phyloP scores from a whole-genome alignment of 1,284 basidiomycete species.

The Cystobasidiaceae sp. region DNA sequence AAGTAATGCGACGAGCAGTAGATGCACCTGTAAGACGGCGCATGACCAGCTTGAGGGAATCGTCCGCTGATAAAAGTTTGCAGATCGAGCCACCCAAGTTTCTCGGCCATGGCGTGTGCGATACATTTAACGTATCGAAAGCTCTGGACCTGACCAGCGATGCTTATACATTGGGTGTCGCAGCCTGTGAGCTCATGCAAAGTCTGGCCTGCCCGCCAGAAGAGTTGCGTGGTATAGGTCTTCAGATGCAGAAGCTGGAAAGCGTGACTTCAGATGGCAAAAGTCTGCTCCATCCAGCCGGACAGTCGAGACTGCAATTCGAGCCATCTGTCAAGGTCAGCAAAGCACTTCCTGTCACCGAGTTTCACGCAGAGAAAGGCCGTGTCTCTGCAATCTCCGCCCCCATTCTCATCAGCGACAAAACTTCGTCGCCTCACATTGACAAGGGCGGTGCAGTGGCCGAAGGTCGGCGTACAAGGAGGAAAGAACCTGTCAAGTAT shows the following conservation, averaged over 20 bases:
- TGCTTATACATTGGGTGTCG: conserved; percentile 63
- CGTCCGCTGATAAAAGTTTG: neutral
- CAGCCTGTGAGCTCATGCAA: conserved; percentile 64
- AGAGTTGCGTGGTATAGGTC: conserved; percentile 87
- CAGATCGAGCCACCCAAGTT: conserved; percentile 84
- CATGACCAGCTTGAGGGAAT: neutral
- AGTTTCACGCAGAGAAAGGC: neutral
- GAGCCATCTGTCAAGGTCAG: neutral
- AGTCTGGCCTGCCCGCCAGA: conserved; percentile 69
- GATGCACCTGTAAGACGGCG: conserved; percentile 60
- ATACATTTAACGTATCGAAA: conserved; percentile 65
- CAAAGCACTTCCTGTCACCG: neutral
- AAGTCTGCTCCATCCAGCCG: conserved; percentile 27
- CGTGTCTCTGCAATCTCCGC: neutral
- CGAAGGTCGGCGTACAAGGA: neutral
- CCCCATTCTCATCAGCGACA: conserved; percentile 17
- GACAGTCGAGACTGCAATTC: conserved; percentile 32
- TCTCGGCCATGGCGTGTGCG: conserved; percentile 84
- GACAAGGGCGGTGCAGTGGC: neutral
- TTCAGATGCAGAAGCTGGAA: conserved; percentile 88
- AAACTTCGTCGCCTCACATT: conserved; percentile 11
- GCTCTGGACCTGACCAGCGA: conserved; percentile 67
- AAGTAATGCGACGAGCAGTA: conserved; percentile 81
- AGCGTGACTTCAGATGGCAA: conserved; percentile 44
- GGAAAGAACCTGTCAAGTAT: conserved; percentile 32